Percentiles rank a stretch among this genome's conserved stretches.
phyloP scores from a whole-genome alignment of 306 rosid genomes.

The Lotus japonicus region DNA sequence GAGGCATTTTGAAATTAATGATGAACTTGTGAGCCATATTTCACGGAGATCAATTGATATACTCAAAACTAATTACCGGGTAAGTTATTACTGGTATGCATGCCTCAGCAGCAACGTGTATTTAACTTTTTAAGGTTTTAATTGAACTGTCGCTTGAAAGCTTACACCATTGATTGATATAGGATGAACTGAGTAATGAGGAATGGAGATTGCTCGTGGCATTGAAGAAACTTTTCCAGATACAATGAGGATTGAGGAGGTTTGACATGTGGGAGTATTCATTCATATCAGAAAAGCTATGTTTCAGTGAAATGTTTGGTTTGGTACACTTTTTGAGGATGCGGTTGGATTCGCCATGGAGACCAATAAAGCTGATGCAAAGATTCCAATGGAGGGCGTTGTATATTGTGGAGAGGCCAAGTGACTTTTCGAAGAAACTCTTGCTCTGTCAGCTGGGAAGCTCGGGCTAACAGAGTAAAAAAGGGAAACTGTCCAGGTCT shows the following conservation, averaged over 20 bases:
- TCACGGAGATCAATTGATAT: constrained; percentile 80
- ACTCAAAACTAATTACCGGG: constrained; percentile 81
- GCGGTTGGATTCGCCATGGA: background rate
- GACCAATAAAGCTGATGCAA: background rate
- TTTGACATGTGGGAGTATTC: background rate
- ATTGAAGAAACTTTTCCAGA: constrained; percentile 75
- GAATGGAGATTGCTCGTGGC: constrained; percentile 85
- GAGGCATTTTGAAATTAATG: constrained; percentile 88
- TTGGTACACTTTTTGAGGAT: constrained; percentile 10
- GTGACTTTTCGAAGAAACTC: constrained; percentile 1
- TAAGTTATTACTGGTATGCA: constrained; percentile 27
- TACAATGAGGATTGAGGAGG: constrained; percentile 53
- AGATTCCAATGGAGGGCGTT: background rate
- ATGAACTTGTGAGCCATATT: constrained; percentile 92
- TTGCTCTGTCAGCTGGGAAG: constrained; percentile 1
- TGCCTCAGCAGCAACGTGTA: background rate
- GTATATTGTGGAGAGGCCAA: background rate
- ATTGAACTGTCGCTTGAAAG: background rate
- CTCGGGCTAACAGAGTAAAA: background rate
- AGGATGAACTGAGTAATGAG: constrained; percentile 68
- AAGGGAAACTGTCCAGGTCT: background rate
- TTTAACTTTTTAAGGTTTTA: background rate
- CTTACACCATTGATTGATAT: constrained; percentile 8
- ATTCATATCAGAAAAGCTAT: background rate
- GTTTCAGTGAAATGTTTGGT: constrained; percentile 18